phyloP scores from a whole-genome alignment of 176 grass and related monocot genomes.

The Carex scoparia region DNA sequence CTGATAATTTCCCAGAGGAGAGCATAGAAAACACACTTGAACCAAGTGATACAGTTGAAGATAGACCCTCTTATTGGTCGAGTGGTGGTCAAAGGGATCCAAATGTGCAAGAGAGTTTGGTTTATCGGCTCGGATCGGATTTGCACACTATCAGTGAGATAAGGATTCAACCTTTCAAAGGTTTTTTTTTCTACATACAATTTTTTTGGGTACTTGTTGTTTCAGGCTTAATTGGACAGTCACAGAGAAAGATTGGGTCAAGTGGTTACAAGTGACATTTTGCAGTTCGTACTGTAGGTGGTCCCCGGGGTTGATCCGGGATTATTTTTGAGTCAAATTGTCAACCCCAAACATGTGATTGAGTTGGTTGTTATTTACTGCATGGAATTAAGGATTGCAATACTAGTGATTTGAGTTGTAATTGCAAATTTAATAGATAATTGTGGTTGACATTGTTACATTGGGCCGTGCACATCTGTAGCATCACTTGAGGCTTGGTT shows the following conservation, averaged over 20 bases:
- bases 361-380: not conserved
- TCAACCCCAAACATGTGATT: not conserved
- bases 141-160: constrained; percentile 61
- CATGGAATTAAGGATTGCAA: not conserved
- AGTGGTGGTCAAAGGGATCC: constrained; percentile 52
- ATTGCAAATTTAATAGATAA: not conserved
- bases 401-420: not conserved
- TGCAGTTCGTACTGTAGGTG: not conserved
- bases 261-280: not conserved
- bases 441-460: not conserved
- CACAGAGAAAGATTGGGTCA: not conserved
- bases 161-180: constrained; percentile 66
- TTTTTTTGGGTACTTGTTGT: not conserved
- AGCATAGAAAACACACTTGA: constrained; percentile 66
- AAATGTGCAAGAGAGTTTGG: constrained; percentile 48
- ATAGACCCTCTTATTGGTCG: constrained; percentile 79
- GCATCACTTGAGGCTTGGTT: not conserved
- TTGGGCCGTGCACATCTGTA: not conserved
- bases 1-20: constrained; percentile 81
- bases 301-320: not conserved
- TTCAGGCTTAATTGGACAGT: not conserved
- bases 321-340: not conserved
- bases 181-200: constrained; percentile 20
- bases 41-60: constrained; percentile 21
- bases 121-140: constrained; percentile 45